Conservation (phyloP, 495 filamentous ascomycete genomes). For the Friedmanniomyces simplex region DNA sequence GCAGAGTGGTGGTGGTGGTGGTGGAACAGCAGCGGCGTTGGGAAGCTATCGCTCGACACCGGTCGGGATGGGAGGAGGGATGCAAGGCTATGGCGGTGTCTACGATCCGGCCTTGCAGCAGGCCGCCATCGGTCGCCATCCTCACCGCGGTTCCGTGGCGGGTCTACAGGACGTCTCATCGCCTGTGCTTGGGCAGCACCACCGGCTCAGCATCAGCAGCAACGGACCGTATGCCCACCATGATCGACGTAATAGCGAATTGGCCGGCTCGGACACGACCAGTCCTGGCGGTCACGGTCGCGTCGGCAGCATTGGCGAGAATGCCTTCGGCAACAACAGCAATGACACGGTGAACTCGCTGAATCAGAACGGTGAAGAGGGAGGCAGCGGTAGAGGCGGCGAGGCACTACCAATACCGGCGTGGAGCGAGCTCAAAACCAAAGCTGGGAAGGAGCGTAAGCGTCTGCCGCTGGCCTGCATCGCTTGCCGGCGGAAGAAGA, state of each 20-base stretch:
- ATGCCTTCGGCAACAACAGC: constrained; percentile 9
- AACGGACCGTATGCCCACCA: constrained; percentile 6
- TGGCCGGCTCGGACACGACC: constrained; percentile 15
- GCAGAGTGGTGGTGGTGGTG: constrained; percentile 1
- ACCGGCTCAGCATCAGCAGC: constrained; percentile 18
- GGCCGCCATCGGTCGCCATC: not conserved
- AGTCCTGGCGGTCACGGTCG: constrained; percentile 3
- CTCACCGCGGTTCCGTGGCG: not conserved
- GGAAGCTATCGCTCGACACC: constrained; percentile 6
- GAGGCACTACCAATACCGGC: constrained; percentile 40
- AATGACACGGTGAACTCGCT: constrained; percentile 9
- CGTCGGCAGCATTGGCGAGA: constrained; percentile 10
- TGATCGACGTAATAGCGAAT: constrained; percentile 8
- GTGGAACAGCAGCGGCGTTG: not conserved
- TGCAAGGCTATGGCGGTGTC: constrained; percentile 4
- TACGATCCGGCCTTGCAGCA: not conserved
- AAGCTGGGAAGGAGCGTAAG: constrained; percentile 94
- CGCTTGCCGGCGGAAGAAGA: constrained; percentile 93
- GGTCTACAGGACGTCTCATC: constrained; percentile 6
- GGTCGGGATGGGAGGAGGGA: not conserved
- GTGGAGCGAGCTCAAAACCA: constrained; percentile 97
- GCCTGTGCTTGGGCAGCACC: constrained; percentile 10
- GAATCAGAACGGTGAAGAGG: not conserved
- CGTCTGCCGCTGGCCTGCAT: constrained; percentile 90
- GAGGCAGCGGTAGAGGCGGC: constrained; percentile 37